Percentiles rank a stretch among this genome's conserved stretches.
These are phyloP conservation scores for Dorcoceras hygrometricum DNA, from an alignment of 257 asterid genomes.

Conservation along the genomic window DNA sequence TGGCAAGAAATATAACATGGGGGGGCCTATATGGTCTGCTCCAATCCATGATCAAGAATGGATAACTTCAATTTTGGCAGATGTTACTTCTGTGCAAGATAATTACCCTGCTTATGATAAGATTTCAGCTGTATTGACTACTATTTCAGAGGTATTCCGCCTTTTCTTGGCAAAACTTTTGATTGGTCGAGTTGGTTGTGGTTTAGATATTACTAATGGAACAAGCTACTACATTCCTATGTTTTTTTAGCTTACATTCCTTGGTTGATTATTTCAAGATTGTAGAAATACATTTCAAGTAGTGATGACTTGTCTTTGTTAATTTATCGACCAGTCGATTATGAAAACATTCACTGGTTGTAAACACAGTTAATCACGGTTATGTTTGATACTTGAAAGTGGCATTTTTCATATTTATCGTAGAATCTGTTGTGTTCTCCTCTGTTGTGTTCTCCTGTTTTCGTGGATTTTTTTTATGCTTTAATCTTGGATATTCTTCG, in stretches of 20 bases:
- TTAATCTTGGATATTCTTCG: neutral
- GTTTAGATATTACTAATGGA: neutral
- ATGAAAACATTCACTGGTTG: neutral
- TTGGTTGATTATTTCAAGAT: neutral
- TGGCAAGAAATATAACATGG: slow-evolving; percentile 94
- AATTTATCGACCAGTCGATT: neutral
- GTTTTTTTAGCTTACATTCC: no score
- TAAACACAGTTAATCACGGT: neutral
- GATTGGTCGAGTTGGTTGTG: neutral
- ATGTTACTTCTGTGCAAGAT: slow-evolving; percentile 61
- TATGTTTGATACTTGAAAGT: neutral
- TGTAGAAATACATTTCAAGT: neutral
- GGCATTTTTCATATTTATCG: neutral
- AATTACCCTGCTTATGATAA: slow-evolving; percentile 83
- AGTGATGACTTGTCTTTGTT: neutral
- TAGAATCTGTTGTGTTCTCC: neutral
- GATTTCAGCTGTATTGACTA: slow-evolving; percentile 83
- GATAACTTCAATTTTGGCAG: slow-evolving; percentile 72
- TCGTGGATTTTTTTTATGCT: neutral
- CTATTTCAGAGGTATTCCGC: slow-evolving; percentile 76
- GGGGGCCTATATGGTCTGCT: slow-evolving; percentile 99
- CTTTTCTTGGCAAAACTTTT: slow-evolving; percentile 16
- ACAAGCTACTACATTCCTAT: neutral
- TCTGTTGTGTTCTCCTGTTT: neutral
- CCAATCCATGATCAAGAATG: slow-evolving; percentile 95